Conservation (phyloP, 129 eudicot genomes). For the Flaveria trinervia region DNA sequence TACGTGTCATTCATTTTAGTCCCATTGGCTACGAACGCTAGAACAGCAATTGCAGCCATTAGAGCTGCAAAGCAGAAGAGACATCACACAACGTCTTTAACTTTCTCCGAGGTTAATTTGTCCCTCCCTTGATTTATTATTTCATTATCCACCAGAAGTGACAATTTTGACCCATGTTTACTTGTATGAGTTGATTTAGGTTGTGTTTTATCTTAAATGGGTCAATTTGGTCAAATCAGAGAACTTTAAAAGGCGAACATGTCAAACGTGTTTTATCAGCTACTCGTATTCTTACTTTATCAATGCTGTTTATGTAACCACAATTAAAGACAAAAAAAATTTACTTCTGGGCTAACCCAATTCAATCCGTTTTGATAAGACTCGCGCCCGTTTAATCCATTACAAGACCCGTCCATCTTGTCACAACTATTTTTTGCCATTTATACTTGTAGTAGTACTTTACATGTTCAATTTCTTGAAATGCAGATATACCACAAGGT, state of each 20-base stretch:
- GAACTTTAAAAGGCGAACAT: background rate
- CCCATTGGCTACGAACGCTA: slow-evolving; percentile 67
- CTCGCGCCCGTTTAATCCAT: background rate
- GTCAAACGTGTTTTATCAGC: background rate
- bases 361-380: background rate
- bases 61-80: slow-evolving; percentile 43
- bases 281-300: too few species aligned
- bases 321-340: too few species aligned
- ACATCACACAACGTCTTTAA: slow-evolving; percentile 48
- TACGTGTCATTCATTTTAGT: slow-evolving; percentile 52
- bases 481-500: slow-evolving; percentile 71
- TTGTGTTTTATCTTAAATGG: background rate
- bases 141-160: background rate
- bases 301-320: too few species aligned
- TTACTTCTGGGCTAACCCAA: background rate
- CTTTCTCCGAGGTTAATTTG: slow-evolving; percentile 66
- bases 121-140: background rate
- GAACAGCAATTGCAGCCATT: slow-evolving; percentile 55
- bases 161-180: too few species aligned
- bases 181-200: too few species aligned
- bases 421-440: background rate
- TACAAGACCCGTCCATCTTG: background rate
- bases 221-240: background rate
- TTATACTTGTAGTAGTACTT: background rate
- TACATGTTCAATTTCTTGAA: background rate